phyloP scores from a whole-genome alignment of 257 asterid species.

The Solanum piurae region DNA sequence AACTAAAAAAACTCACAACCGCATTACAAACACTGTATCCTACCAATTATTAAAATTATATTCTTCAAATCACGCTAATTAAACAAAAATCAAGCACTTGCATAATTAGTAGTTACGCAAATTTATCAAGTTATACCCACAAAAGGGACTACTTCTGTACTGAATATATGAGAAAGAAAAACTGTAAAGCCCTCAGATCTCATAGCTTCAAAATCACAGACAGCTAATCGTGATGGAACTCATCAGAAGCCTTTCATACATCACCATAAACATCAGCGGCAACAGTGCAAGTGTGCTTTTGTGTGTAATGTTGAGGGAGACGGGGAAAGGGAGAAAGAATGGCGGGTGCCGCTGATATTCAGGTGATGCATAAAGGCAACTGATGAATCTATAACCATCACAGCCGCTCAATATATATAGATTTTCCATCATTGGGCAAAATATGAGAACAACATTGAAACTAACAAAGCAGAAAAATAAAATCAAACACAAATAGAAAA shows the following conservation, averaged over 20 bases:
- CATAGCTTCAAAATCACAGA: constrained; percentile 64
- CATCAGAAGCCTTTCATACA: constrained; percentile 32
- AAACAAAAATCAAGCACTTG: no score
- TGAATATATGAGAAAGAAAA: background rate
- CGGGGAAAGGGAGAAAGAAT: background rate
- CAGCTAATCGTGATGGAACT: constrained; percentile 20
- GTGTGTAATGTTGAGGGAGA: background rate
- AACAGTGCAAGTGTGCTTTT: background rate
- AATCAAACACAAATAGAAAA: background rate
- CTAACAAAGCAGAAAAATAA: background rate
- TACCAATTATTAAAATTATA: no score
- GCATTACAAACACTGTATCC: no score
- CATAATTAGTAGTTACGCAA: no score
- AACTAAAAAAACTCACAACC: no score
- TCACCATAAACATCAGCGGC: constrained; percentile 27
- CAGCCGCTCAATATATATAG: constrained; percentile 16
- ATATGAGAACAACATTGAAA: background rate
- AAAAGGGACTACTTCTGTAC: background rate
- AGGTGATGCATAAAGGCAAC: constrained; percentile 27
- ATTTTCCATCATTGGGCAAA: constrained; percentile 26
- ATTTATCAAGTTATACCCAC: background rate
- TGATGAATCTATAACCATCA: constrained; percentile 32
- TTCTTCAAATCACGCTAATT: no score
- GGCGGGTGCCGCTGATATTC: constrained; percentile 13
- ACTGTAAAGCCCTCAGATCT: constrained; percentile 64